phyloP scores from a whole-genome alignment of 176 grass and related monocot genomes.

The Carex littledalei region DNA sequence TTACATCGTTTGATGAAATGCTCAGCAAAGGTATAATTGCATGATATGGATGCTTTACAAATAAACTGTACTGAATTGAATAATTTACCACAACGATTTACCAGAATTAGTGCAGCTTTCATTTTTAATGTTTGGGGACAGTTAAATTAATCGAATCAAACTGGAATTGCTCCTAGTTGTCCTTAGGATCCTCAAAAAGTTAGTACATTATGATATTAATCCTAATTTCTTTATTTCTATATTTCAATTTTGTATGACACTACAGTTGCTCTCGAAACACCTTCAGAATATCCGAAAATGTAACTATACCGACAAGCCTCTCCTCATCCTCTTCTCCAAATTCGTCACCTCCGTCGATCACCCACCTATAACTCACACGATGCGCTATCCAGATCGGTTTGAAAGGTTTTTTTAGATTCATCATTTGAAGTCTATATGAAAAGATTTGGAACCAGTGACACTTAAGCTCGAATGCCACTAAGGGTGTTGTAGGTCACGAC shows the following conservation, averaged over 20 bases:
- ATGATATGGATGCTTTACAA: not conserved
- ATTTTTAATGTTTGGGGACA: not conserved
- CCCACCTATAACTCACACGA: slow-evolving; percentile 27
- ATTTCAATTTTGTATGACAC: not conserved
- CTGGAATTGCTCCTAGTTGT: not conserved
- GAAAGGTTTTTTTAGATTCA: too few species aligned
- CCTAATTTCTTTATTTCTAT: not conserved
- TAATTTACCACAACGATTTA: not conserved
- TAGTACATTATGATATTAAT: not conserved
- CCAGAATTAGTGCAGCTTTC: not conserved
- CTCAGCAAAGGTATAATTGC: not conserved
- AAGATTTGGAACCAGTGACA: too few species aligned
- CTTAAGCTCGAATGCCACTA: too few species aligned
- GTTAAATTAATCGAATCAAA: too few species aligned
- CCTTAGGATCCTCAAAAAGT: not conserved
- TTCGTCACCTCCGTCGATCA: slow-evolving; percentile 32
- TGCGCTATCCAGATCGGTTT: too few species aligned
- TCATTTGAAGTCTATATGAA: too few species aligned
- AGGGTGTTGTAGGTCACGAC: too few species aligned
- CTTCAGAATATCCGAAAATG: slow-evolving; percentile 55
- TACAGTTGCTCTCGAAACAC: slow-evolving; percentile 60
- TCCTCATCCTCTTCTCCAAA: slow-evolving; percentile 29
- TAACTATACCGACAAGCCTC: slow-evolving; percentile 54
- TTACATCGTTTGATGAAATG: not conserved
- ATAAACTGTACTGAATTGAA: not conserved